A percentile compares a stretch with the other conserved stretches of the same genome.
Conservation (phyloP, 2,329 filamentous ascomycete genomes). For the Dryadomyces quercus-mongolicae region DNA sequence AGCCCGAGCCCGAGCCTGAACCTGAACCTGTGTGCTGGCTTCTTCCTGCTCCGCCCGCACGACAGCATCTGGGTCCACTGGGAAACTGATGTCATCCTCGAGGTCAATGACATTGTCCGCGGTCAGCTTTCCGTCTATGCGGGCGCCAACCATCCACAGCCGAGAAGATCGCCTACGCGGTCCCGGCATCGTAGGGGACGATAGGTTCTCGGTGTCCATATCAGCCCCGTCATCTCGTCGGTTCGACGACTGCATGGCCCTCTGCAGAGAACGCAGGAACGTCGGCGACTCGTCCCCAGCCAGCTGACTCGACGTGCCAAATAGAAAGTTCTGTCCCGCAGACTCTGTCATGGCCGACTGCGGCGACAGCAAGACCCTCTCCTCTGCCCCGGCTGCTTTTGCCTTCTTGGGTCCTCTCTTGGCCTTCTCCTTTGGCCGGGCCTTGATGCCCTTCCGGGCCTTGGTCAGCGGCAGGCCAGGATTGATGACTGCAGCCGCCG, state of each 20-base stretch:
- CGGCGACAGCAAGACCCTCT: constrained; percentile 52
- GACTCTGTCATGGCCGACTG: constrained; percentile 53
- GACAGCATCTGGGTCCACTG: constrained; percentile 13
- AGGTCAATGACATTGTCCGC: constrained; percentile 51
- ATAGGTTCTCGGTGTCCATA: constrained; percentile 1
- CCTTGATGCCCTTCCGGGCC: constrained; percentile 26
- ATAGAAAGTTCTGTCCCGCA: constrained; percentile 62
- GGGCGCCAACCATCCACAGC: constrained; percentile 40
- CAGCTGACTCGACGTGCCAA: constrained; percentile 78
- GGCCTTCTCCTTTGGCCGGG: constrained; percentile 17
- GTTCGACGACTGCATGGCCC: constrained; percentile 49
- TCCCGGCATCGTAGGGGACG: neutral
- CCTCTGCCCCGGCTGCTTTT: constrained; percentile 27
- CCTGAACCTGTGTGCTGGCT: neutral
- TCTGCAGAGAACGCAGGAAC: constrained; percentile 48
- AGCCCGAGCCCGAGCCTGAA: too few relatives aligned
- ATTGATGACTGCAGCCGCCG: constrained; percentile 12
- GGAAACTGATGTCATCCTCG: constrained; percentile 27
- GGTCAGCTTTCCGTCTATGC: constrained; percentile 51
- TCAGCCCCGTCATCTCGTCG: constrained; percentile 19
- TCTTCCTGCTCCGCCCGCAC: neutral
- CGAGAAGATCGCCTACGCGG: neutral
- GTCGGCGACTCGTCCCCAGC: constrained; percentile 60
- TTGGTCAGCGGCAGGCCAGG: constrained; percentile 18
- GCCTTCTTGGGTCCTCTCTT: neutral